A percentile compares a stretch with the other conserved stretches of the same genome.
Evolutionary conservation across 225 moss, liverwort and hornwort species (phyloP).

Genomic region (Ulota crispa): DNA sequence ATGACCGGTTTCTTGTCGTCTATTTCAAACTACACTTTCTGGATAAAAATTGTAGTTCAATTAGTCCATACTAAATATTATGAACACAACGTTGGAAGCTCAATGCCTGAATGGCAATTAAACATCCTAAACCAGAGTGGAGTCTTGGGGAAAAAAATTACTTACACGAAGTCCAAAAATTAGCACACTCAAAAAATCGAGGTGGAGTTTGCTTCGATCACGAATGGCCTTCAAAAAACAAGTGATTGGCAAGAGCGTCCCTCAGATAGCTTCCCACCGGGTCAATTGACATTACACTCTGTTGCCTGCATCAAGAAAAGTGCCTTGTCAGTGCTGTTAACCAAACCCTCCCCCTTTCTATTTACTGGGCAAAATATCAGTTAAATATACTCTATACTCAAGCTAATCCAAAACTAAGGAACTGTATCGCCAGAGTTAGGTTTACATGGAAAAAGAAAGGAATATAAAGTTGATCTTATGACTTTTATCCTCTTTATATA

Average conservation of each 20-base stretch:
- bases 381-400: too few species aligned
- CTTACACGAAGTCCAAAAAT: conserved; percentile 21
- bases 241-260: conserved; percentile 55
- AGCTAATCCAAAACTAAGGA: too few species aligned
- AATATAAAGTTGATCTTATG: too few species aligned
- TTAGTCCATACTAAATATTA: neutral
- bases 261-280: conserved; percentile 54
- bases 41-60: neutral
- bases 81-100: conserved; percentile 12
- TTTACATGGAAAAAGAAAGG: too few species aligned
- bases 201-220: conserved; percentile 17
- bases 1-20: too few species aligned
- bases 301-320: conserved; percentile 45
- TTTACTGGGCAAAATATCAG: too few species aligned
- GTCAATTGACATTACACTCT: conserved; percentile 51
- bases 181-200: neutral
- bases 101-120: conserved; percentile 8
- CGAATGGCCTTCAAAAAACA: conserved; percentile 52
- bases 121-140: neutral
- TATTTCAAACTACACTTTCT: neutral
- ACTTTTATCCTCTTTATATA: too few species aligned
- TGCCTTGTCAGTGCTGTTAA: neutral
- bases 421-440: too few species aligned
- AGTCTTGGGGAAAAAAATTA: conserved; percentile 2
- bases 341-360: too few species aligned